A percentile compares a stretch with the other conserved stretches of the same genome.
Conservation (phyloP, 2,329 filamentous ascomycete species). For the Stemphylium vesicarium region DNA sequence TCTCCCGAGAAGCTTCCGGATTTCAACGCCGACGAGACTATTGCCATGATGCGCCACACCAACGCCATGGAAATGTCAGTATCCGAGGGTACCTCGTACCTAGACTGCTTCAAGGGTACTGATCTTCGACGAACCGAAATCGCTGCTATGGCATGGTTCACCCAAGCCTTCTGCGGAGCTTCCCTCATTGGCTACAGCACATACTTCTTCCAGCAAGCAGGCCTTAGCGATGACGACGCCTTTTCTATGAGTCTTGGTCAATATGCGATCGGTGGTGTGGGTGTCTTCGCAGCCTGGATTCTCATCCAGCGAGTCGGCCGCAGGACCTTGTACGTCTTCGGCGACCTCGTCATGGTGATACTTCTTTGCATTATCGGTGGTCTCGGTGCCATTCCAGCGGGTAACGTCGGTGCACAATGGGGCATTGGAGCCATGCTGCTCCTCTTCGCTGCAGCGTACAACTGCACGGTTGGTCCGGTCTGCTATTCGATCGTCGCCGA, state of each 20-base stretch:
- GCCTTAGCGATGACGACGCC: conserved; percentile 50
- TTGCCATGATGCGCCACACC: conserved; percentile 91
- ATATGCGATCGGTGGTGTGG: conserved; percentile 64
- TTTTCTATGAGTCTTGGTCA: conserved; percentile 60
- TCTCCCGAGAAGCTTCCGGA: conserved; percentile 55
- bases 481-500: conserved; percentile 89
- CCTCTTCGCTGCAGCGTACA: conserved; percentile 71
- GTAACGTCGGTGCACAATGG: conserved; percentile 56
- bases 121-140: conserved; percentile 81
- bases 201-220: conserved; percentile 58
- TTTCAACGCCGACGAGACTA: conserved; percentile 58
- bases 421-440: conserved; percentile 44
- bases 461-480: conserved; percentile 85
- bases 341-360: conserved; percentile 62
- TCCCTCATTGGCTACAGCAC: conserved; percentile 49
- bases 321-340: conserved; percentile 75
- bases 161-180: conserved; percentile 51
- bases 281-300: conserved; percentile 78
- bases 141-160: conserved; percentile 59
- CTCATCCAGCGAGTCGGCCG: conserved; percentile 80
- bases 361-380: conserved; percentile 83
- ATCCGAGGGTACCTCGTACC: conserved; percentile 70
- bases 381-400: conserved; percentile 64
- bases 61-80: conserved; percentile 79
- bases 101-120: conserved; percentile 84